These are phyloP conservation scores for Turnera subulata DNA, from an alignment of 345 rosid genomes.

Conservation along the genomic window DNA sequence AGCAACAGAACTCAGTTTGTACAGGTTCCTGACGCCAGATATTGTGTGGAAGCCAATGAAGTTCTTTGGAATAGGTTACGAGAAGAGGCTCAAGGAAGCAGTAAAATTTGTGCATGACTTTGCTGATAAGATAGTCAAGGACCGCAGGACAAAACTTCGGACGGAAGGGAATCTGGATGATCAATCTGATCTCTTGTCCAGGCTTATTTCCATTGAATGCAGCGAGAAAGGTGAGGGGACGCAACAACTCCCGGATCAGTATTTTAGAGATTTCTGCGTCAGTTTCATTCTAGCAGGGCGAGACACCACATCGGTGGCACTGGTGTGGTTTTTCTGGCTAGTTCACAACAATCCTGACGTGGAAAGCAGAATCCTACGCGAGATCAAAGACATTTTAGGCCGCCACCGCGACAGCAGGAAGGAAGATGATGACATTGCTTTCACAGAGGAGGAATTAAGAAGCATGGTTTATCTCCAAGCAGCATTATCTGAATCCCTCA, in stretches of 20 bases:
- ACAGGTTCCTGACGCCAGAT: constrained; percentile 61
- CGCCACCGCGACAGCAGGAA: constrained; percentile 6
- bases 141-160: constrained; percentile 19
- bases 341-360: constrained; percentile 42
- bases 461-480: constrained; percentile 60
- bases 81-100: constrained; percentile 51
- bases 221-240: constrained; percentile 20
- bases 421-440: constrained; percentile 13
- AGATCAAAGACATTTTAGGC: constrained; percentile 29
- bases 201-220: constrained; percentile 45
- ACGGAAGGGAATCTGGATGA: constrained; percentile 11
- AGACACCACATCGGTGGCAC: constrained; percentile 72
- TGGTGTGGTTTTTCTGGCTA: constrained; percentile 81
- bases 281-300: constrained; percentile 74
- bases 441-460: constrained; percentile 43
- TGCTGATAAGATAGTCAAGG: constrained; percentile 31
- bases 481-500: constrained; percentile 62
- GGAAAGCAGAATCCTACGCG: constrained; percentile 45
- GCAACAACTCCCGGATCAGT: constrained; percentile 29
- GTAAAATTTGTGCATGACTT: constrained; percentile 57
- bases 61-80: constrained; percentile 50
- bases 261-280: constrained; percentile 55
- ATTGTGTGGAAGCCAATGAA: constrained; percentile 68
- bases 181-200: constrained; percentile 55
- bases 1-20: constrained; percentile 62